Evolutionary conservation across 805 yeast species (phyloP), one percentile per base, ranked within the genome.

Genomic region (Teunomyces cretensis): DNA sequence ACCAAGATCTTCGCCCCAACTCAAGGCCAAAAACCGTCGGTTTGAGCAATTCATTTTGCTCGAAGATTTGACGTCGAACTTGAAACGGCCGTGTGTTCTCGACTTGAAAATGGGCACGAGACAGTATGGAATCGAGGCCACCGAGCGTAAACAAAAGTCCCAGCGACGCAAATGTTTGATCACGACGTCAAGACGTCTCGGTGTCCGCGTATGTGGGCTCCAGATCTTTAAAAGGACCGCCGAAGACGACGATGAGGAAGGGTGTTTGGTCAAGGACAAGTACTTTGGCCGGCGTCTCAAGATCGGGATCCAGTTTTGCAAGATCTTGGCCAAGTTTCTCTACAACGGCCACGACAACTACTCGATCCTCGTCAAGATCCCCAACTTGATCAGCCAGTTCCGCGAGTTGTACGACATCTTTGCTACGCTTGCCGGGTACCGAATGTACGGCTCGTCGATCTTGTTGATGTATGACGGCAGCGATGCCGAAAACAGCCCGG

Each of bases 71-170:
- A 94, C 98, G 0, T 77, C 83, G 44, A 88, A 88, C 17, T 81
- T 92, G 83, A 71, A 67, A 26, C 79, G 78, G 51, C 97, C 99
- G 0, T 91, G 97, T 61, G 98, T 92, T 0, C 69, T 94, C 41
- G 99, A 94, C 66, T 72, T 94, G 55, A 94, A 94, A 61, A 94
- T 94, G 98, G 99, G 99, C 0, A 92, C 99, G 0, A 76, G 99
- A 47, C 99, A 94, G 65, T 94, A 94, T 58, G 99, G 99, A 8
- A 85, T 92, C n/a, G 96, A 90, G 51, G 97, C 98, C 0, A 74
- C 76, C 5, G 62, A 67, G 11, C 68, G 81, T 40, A 94, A 94
- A 65, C 85, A 83, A 58, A 61, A 68, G 39, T 88, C 96, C 0
- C 99, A 94, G 67, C 68, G 88, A 28, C 74, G 74, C 44, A 94